A percentile compares a stretch with the other conserved stretches of the same genome.
Evolutionary conservation across 495 filamentous ascomycete species (phyloP).

Genomic region (Lasiosphaeriaceae sp.): DNA sequence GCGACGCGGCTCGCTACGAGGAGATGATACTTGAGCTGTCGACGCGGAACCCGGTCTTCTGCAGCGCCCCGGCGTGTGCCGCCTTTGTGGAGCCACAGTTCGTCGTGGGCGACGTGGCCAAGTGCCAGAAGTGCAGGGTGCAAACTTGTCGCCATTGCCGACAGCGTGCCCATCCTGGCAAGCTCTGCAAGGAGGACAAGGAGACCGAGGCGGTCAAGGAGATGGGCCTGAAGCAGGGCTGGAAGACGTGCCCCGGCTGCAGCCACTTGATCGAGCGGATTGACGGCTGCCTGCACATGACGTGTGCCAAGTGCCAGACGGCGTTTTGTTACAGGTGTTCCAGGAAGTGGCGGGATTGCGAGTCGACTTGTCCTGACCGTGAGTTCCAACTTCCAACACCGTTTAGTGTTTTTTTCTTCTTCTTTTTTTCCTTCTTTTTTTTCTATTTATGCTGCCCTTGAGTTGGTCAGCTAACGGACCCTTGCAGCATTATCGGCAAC

Average conservation of each 20-base stretch:
- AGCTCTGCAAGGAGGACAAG: constrained; percentile 2
- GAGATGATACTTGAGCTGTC: constrained; percentile 2
- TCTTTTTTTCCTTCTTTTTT: no score
- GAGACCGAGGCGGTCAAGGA: constrained; percentile 3
- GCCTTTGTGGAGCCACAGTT: neutral
- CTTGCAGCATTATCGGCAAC: neutral
- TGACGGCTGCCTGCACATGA: constrained; percentile 3
- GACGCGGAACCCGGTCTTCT: constrained; percentile 5
- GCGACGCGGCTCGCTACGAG: neutral
- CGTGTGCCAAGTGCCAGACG: constrained; percentile 4
- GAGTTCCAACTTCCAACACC: neutral
- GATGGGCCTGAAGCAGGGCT: constrained; percentile 1
- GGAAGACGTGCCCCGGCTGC: constrained; percentile 7
- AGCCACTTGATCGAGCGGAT: constrained; percentile 1
- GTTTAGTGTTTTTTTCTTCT: no score
- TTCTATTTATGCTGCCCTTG: neutral
- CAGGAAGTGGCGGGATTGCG: neutral
- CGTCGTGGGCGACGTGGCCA: constrained; percentile 2
- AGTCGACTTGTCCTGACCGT: neutral
- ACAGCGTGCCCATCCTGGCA: neutral
- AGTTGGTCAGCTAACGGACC: neutral
- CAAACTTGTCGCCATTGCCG: constrained; percentile 5
- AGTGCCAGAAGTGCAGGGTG: neutral
- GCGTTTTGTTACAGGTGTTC: constrained; percentile 7
- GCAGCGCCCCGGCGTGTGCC: neutral